Base-by-base conservation (phyloP, 2,329 filamentous ascomycete species). In the Cryphonectria carpinicola region DNA sequence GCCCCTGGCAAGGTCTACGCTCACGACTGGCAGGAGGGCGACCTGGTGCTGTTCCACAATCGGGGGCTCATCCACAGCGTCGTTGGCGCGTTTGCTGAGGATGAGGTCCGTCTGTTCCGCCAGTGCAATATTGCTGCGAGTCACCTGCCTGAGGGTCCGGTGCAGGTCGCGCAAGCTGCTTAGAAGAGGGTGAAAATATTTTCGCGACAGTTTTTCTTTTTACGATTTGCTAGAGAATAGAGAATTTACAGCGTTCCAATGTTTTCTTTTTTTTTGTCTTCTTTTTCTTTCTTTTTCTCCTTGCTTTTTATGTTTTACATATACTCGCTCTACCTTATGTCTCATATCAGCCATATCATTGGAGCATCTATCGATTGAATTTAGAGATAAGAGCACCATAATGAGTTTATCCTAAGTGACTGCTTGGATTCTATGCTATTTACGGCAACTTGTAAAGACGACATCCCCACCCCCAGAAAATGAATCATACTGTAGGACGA, bases 91-190 rank as follows among this genome's bases (percentile, higher is more conserved):
- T 94, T 95, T 79, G 85, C 86, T 10, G 87, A 90, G 65, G 87
- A 92, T n/a, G 92, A 94, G 82, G 88, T 94, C 43, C 82, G 92
- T 61, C 78, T 95, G 71, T 94, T 95, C 77, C 83, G 92, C 73
- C 92, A 95, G 82, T 95, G 92, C 80, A 94, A 95, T 78, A 84
- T 94, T 79, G 92, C 92, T n/a, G 89, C 87, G 3, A 91, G 86
- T 71, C 80, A 85, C 73, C 78, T 86, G 52, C 88, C 89, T 10
- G 76, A 85, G 66, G 88, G 88, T 0, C 87, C 87, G 11, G 74
- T 73, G 37, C 74, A 72, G 63, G 61, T 65, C 35, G 72, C 66
- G 25, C 70, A 68, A 37, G 73, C 66, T 41, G 73, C 71, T 70
- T 72, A 41, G 60, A n/a, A 49, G 46, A 49, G 46, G 4, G n/a